Base-by-base conservation (phyloP, 805 yeast genomes). In the Maudiozyma bulderi region DNA sequence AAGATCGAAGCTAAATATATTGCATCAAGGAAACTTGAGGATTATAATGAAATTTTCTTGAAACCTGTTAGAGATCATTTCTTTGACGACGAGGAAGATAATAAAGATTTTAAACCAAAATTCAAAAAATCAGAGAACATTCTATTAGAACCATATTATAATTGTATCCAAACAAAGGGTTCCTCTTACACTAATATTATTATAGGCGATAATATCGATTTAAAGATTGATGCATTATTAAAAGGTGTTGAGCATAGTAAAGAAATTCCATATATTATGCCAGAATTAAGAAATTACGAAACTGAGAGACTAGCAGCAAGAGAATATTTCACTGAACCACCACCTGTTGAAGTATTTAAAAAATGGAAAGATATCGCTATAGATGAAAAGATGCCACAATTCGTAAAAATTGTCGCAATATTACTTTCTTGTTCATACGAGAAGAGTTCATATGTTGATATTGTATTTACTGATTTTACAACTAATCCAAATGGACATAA, bases 401-500 rank as follows among this genome's bases (percentile, higher is more conserved):
- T 44, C 44, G 49, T 52, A 8, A 49, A 46, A 8, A 52, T 58
- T 49, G 43, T 57, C n/a, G 63, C 55, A 3, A 43, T 57, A 29
- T 50, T 59, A 8, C 56, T 60, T 2, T 52, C 62, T 5, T 52
- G 53, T 38, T 44, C 60, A 2, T 54, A 52, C 44, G 58, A 57
- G 34, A 46, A 49, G 26, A 37, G 40, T 0, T 30, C 46, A 4
- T 59, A 47, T 46, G 52, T 46, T 1, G 44, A 52, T 15, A 44
- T 60, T 44, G 54, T 58, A 10, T 59, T 64, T 33, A 62, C 67
- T 9, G 68, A 64, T 52, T 62, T 64, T 42, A 62, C 63, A 1
- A 35, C 46, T 7, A 62, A 59, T 44, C 33, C 47, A 1, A 46
- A 48, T 6, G 40, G 35, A 29, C 58, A 54, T 39, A 57, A 56